Percentiles rank a stretch among this genome's conserved stretches.
phyloP scores from a whole-genome alignment of 441 rosid genomes.

The Adansonia madagascariensis region DNA sequence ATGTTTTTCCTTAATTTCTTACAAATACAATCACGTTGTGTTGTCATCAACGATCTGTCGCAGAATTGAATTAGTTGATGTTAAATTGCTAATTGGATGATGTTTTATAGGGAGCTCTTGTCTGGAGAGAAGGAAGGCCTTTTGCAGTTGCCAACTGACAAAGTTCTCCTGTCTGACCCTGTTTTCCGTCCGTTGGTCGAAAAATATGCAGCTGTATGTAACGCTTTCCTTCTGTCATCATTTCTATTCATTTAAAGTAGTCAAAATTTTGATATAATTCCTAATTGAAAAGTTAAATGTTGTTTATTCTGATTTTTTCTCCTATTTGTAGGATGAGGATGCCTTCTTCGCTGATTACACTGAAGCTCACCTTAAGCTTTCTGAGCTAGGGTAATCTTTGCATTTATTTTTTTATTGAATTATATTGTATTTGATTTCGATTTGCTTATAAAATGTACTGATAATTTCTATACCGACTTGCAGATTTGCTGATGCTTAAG shows the following conservation, averaged over 20 bases:
- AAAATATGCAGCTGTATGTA: conserved; percentile 75
- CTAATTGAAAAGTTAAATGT: neutral
- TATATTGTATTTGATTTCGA: neutral
- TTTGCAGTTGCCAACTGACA: conserved; percentile 77
- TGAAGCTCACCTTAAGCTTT: conserved; percentile 81
- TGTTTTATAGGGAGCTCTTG: conserved; percentile 67
- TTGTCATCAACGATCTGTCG: too few relatives aligned
- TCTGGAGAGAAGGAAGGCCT: conserved; percentile 85
- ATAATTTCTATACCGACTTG: neutral
- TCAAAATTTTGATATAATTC: neutral
- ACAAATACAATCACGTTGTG: neutral
- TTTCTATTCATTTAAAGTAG: neutral
- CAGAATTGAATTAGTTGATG: too few relatives aligned
- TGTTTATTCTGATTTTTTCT: neutral
- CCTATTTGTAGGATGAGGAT: conserved; percentile 73
- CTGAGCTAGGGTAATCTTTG: conserved; percentile 82
- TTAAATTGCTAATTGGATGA: neutral
- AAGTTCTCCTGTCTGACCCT: conserved; percentile 74
- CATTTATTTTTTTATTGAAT: neutral
- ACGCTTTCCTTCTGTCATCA: neutral
- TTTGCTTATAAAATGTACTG: neutral
- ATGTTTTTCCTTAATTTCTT: neutral
- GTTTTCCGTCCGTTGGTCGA: conserved; percentile 85
- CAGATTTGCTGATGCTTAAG: conserved; percentile 61
- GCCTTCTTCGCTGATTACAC: conserved; percentile 80